Percentiles rank a stretch among this genome's conserved stretches.
Conservation (phyloP, 192 early-diverging fungal genomes). For the Gaertneriomyces sp. region DNA sequence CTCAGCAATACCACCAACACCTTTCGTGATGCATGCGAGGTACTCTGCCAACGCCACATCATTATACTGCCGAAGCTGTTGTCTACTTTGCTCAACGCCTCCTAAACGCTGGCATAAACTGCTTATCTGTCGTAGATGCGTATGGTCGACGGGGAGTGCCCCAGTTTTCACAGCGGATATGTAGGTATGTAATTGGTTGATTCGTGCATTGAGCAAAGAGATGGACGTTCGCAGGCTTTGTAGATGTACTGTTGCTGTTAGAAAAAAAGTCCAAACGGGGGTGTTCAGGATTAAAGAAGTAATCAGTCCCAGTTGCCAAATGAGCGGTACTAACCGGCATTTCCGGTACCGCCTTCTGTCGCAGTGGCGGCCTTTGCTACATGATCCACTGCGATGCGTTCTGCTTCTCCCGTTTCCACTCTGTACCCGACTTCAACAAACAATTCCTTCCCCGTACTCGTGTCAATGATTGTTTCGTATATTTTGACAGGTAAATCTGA, state of each 20-base stretch:
- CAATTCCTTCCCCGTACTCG: slow-evolving; percentile 49
- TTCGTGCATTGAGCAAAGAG: slow-evolving; percentile 72
- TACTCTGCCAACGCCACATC: slow-evolving; percentile 75
- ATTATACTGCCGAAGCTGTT: slow-evolving; percentile 70
- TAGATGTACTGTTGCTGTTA: slow-evolving; percentile 64
- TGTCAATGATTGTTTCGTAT: slow-evolving; percentile 76
- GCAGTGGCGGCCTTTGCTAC: slow-evolving; percentile 64
- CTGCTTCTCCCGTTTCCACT: slow-evolving; percentile 82
- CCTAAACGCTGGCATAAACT: slow-evolving; percentile 25
- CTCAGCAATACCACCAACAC: slow-evolving; percentile 61
- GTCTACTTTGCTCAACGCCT: slow-evolving; percentile 61
- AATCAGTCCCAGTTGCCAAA: slow-evolving; percentile 54
- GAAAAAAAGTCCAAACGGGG: neutral
- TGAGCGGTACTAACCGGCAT: neutral
- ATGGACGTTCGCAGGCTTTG: slow-evolving; percentile 75
- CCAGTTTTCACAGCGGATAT: slow-evolving; percentile 67
- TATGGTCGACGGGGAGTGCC: slow-evolving; percentile 13
- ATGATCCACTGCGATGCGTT: slow-evolving; percentile 84
- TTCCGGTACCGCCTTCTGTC: slow-evolving; percentile 26
- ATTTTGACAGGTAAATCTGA: slow-evolving; percentile 71
- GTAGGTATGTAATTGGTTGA: slow-evolving; percentile 68
- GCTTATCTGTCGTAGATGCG: neutral
- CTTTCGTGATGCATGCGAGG: slow-evolving; percentile 75
- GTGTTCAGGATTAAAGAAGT: neutral
- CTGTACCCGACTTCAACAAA: slow-evolving; percentile 67